A percentile compares a stretch with the other conserved stretches of the same genome.
phyloP scores from a whole-genome alignment of 306 rosid genomes.

The Corylus heterophylla region DNA sequence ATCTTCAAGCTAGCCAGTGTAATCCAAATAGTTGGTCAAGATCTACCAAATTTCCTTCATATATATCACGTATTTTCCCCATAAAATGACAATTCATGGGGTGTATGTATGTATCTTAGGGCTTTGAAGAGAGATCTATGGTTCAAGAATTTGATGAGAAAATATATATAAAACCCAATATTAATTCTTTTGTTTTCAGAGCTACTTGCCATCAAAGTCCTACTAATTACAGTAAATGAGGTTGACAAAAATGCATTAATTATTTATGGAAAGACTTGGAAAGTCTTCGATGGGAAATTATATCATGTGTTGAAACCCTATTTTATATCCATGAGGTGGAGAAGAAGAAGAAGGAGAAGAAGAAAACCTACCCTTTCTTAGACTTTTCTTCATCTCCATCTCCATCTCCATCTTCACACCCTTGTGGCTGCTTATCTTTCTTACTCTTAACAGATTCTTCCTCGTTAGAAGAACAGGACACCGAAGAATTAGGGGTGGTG shows the following conservation, averaged over 20 bases:
- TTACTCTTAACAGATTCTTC: slow-evolving; percentile 58
- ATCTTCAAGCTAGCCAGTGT: no score
- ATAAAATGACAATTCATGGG: background rate
- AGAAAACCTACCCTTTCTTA: slow-evolving; percentile 69
- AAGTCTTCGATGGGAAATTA: slow-evolving; percentile 18
- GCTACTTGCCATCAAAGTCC: slow-evolving; percentile 13
- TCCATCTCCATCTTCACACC: slow-evolving; percentile 34
- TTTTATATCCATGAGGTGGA: slow-evolving; percentile 12
- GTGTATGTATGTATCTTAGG: background rate
- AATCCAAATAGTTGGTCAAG: no score
- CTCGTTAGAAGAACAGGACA: slow-evolving; percentile 75
- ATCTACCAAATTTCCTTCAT: background rate
- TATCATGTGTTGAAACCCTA: slow-evolving; percentile 14
- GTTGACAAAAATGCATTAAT: slow-evolving; percentile 11
- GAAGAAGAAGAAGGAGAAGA: slow-evolving; percentile 1
- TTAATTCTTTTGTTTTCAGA: slow-evolving; percentile 3
- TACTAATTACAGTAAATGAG: slow-evolving; percentile 21
- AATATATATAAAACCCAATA: background rate
- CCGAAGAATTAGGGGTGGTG: slow-evolving; percentile 56
- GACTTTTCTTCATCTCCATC: slow-evolving; percentile 43
- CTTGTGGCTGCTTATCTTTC: slow-evolving; percentile 56
- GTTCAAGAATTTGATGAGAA: background rate
- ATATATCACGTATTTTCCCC: no score
- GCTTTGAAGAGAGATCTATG: background rate
- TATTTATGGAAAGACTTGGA: slow-evolving; percentile 23